Base-by-base conservation (phyloP, 345 rosid species). In the Crucihimalaya himalaica region DNA sequence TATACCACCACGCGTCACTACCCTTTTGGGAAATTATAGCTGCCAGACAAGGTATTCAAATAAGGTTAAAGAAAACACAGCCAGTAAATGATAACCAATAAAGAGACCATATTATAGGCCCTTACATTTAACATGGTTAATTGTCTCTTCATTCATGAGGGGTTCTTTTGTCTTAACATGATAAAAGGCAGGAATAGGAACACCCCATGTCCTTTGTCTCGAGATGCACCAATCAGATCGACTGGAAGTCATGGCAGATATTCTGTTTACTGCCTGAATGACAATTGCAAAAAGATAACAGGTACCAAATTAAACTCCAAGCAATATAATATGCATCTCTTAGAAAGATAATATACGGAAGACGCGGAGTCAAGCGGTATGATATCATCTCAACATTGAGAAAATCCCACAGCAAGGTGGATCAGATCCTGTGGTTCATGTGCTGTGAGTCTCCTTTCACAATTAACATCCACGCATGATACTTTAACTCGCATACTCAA, bases 171-270 rank as follows among this genome's bases (percentile, higher is more conserved):
- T 79, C 61, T 80, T 59, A 71, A 84, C 77, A 74, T 94, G 88
- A 83, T 89, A 94, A 73, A 94, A 91, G 35, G 86, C 98, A 21
- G 97, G 97, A 81, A 94, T 88, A 48, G 96, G 98, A 65, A 94
- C 95, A 65, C 98, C 97, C 98, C 98, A 91, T 46, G 91, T 82
- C 80, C 98, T 85, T 81, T 94, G 98, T 79, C 98, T 86, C 43
- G 98, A 94, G 76, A 91, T 94, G 78, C 97, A 94, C 98, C 97
- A 91, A 80, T 91, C 96, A 20, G 98, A 86, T 77, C 97, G 95
- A 72, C 90, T 82, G 53, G 98, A 91, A 63, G 88, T 88, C 98
- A 94, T 94, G 42, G 97, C 81, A 60, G 89, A 82, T 74, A 91
- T 94, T 83, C 98, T 87, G 84, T 91, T 94, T 70, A 83, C 86